Evolutionary conservation across 1,284 basidiomycete species (phyloP).

Genomic region (Apiotrichum siamense): DNA sequence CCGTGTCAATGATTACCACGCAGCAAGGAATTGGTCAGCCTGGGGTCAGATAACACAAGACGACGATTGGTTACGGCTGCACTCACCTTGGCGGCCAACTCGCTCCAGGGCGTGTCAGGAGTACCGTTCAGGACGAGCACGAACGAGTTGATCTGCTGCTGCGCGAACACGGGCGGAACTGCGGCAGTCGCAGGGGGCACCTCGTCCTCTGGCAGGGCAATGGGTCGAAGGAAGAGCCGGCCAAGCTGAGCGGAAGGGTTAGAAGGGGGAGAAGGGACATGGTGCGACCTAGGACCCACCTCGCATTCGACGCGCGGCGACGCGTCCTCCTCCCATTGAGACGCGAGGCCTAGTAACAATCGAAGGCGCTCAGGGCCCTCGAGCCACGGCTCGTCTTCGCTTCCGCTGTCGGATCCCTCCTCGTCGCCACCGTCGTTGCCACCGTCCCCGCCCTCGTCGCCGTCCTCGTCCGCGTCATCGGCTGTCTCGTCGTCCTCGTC

Average conservation of each 20-base stretch:
- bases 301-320: conserved; percentile 36
- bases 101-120: conserved; percentile 23
- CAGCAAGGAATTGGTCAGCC: conserved; percentile 19
- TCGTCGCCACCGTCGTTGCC: background rate
- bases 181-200: conserved; percentile 3
- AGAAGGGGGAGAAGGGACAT: too few relatives aligned
- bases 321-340: conserved; percentile 34
- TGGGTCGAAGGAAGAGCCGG: conserved; percentile 19
- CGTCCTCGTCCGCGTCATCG: conserved; percentile 3
- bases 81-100: conserved; percentile 24
- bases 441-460: background rate
- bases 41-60: conserved; percentile 4
- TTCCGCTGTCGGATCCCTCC: conserved; percentile 8
- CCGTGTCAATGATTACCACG: conserved; percentile 9
- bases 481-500: conserved; percentile 11
- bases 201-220: conserved; percentile 20
- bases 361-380: conserved; percentile 35
- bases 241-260: too few relatives aligned
- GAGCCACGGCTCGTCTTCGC: conserved; percentile 26
- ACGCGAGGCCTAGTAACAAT: conserved; percentile 32
- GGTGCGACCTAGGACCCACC: conserved; percentile 9
- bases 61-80: too few relatives aligned
- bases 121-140: conserved; percentile 32
- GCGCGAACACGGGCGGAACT: conserved; percentile 13
- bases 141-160: conserved; percentile 12